Evolutionary conservation across 2,329 filamentous ascomycete species (phyloP), one percentile per base, ranked within the genome.

Genomic region (Ophiocordyceps sinensis): DNA sequence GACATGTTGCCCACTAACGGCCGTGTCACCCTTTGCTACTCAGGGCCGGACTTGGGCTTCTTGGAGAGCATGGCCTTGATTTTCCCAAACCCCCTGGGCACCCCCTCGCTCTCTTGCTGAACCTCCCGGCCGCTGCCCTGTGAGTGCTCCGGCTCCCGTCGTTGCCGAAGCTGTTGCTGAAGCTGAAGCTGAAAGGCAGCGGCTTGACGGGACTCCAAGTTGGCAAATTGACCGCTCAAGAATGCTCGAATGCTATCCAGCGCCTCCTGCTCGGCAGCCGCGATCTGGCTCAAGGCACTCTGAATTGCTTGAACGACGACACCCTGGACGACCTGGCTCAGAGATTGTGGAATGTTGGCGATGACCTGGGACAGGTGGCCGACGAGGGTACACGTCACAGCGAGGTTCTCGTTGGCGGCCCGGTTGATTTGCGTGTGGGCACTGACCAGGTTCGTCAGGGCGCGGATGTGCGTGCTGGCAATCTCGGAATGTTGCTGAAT

Each of bases 291-390:
- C 11, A 37, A 23, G 26, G 41, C 15, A 4, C 28, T 11, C 8
- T 55, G 44, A 13, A 56, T 44, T 6, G 52, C 47, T 7, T 47
- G 42, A 15, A 11, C 14, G 30, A 40, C 21, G 31, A 30, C 19
- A n/a, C 13, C 17, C 8, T 49, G 26, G 9, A 59, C 49, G 4
- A 50, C 49, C n/a, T 54, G 45, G 12, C 49, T 46, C 41, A 58
- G 45, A 26, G 47, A 40, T 23, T 28, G 35, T 15, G 41, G 38
- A 10, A 43, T 14, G 36, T 17, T 35, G 21, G 15, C 13, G 14
- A 43, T 13, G 10, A 43, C 14, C 15, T 35, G 40, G 5, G 38
- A 23, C 15, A 43, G 30, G 2, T 40, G 17, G 23, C 36, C 26
- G 38, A 38, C 9, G 17, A 43, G 38, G 5, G 8, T 13, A n/a